Conservation (phyloP, 352 stramenopile species). For the Phytophthora cajani region DNA sequence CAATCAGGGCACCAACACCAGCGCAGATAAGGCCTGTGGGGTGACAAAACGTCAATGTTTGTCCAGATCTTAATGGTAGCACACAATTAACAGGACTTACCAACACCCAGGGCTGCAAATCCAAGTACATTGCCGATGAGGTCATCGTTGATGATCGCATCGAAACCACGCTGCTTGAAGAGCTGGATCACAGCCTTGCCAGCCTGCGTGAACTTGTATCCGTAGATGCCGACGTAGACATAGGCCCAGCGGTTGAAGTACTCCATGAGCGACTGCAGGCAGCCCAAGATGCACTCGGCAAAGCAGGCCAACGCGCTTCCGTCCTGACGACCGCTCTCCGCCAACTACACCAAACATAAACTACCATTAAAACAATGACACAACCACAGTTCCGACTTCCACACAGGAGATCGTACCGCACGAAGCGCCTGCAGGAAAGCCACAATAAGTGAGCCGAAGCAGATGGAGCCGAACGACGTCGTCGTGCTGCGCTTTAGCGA, state of each 20-base stretch:
- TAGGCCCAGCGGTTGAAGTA: conserved; percentile 96
- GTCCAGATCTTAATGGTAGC: neutral
- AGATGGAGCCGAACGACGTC: conserved; percentile 96
- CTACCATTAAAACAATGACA: conserved; percentile 5
- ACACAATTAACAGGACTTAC: conserved; percentile 27
- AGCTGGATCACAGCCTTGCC: conserved; percentile 93
- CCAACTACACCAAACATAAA: conserved; percentile 44
- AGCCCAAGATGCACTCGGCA: conserved; percentile 84
- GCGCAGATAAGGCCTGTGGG: conserved; percentile 75
- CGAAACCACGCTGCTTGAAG: conserved; percentile 94
- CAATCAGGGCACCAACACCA: conserved; percentile 59
- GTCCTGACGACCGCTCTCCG: conserved; percentile 74
- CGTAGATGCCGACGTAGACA: conserved; percentile 94
- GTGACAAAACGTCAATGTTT: neutral
- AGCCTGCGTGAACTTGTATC: conserved; percentile 94
- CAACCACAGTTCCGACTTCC: neutral
- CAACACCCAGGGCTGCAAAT: conserved; percentile 91
- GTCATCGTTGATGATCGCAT: conserved; percentile 96
- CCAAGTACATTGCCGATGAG: conserved; percentile 93
- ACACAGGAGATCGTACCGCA: conserved; percentile 40
- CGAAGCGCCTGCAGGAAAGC: conserved; percentile 93
- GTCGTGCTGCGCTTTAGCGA: conserved; percentile 88
- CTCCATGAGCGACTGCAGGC: conserved; percentile 87
- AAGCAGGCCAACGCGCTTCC: conserved; percentile 78
- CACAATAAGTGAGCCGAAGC: conserved; percentile 94